Evolutionary conservation across 768 basidiomycete species (phyloP).

Genomic region (Ramaria sp.): DNA sequence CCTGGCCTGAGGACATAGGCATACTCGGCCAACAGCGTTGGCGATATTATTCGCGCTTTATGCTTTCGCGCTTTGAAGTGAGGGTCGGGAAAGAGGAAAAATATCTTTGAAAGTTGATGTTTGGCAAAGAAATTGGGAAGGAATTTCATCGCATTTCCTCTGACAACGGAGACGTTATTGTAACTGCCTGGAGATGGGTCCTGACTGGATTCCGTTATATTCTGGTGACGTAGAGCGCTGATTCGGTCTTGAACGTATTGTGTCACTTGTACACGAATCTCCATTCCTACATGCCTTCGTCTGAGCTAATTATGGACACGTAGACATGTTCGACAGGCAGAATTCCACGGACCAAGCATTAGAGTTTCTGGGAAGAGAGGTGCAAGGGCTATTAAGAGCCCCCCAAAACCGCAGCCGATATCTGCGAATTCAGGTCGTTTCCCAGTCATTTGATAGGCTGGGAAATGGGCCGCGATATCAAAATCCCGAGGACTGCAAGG

Average conservation of each 20-base stretch:
- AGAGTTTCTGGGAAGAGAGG: constrained; percentile 85
- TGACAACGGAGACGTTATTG: constrained; percentile 86
- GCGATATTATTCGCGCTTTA: constrained; percentile 97
- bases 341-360: constrained; percentile 68
- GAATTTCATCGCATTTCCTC: constrained; percentile 98
- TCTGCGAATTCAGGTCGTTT: constrained; percentile 90
- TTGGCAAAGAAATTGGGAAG: constrained; percentile 92
- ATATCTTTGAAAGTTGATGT: constrained; percentile 82
- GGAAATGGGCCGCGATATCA: constrained; percentile 81
- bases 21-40: constrained; percentile 95
- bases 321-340: background rate
- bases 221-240: constrained; percentile 71
- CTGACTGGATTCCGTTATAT: constrained; percentile 18
- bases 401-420: constrained; percentile 96
- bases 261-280: constrained; percentile 93
- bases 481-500: constrained; percentile 65
- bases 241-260: constrained; percentile 95
- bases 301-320: background rate
- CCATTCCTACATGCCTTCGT: constrained; percentile 63
- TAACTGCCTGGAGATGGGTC: constrained; percentile 33
- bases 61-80: constrained; percentile 98
- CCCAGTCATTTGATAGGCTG: constrained; percentile 42
- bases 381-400: constrained; percentile 79
- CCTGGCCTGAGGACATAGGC: constrained; percentile 87
- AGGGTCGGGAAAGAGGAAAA: constrained; percentile 98